Evolutionary conservation across 805 yeast species (phyloP), one percentile per base, ranked within the genome.

Genomic region (Phaffomyces opuntiae): DNA sequence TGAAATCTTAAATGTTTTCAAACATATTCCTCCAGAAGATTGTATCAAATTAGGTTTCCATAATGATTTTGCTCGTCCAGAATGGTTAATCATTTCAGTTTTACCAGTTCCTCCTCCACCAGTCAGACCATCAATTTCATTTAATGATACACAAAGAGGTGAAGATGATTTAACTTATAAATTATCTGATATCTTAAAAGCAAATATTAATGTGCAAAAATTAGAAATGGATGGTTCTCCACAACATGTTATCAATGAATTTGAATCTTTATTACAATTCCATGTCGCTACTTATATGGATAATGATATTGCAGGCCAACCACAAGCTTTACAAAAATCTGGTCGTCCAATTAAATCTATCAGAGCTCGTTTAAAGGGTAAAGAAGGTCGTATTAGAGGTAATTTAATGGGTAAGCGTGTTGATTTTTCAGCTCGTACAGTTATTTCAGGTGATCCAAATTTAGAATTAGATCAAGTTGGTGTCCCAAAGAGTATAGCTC

Each of bases 271-370:
- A 55, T 73, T 93, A 49, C 99, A 93, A 65, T 93, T 89, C 66
- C 99, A 93, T 60, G 97, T 93, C 43, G 99, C 99, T 8, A 93
- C 99, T 0, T 93, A 93, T 64, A 93, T 93, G 99, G 99, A 93
- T 70, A 93, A 93, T 65, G 98, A 93, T 70, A 93, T 93, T 67
- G 99, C 99, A 13, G 99, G 99, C 52, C 99, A 93, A 70, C 99
- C 99, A 0, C 99, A 91, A 67, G 99, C 99, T 32, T 76, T 93
- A 51, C 99, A 93, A 64, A 93, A 93, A 68, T 87, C 97, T 47
- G 99, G 99, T 48, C 85, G 99, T 69, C 99, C 99, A 2, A 95
- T 93, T 55, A 93, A 93, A 66, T 88, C 97, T 39, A 93, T 93
- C 59, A 83, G 99, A 71, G 98, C 99, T n/a, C 90, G 99, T 73